These are phyloP conservation scores for Hypoxylon intermedium DNA, from an alignment of 495 filamentous ascomycete species.

Conservation along the genomic window DNA sequence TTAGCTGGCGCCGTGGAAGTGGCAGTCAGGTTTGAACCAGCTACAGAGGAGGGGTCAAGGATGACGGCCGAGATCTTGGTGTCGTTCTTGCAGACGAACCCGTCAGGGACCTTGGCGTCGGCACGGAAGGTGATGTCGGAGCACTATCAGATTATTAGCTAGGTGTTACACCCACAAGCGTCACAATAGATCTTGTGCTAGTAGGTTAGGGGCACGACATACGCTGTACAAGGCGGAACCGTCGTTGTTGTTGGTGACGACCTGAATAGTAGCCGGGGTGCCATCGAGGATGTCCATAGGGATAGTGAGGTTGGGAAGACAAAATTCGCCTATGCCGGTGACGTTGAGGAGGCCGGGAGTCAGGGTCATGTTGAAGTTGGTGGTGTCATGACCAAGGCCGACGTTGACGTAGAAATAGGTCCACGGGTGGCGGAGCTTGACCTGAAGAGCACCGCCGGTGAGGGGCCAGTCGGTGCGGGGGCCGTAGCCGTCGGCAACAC, in stretches of 20 bases:
- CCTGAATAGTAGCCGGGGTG: constrained; percentile 59
- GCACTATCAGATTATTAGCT: constrained; percentile 52
- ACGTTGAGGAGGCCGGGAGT: constrained; percentile 60
- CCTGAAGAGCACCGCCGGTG: constrained; percentile 59
- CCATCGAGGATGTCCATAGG: constrained; percentile 60
- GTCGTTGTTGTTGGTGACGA: constrained; percentile 58
- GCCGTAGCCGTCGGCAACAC: constrained; percentile 54
- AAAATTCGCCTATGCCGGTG: constrained; percentile 67
- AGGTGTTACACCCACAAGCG: constrained; percentile 11
- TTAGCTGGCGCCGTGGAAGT: no score
- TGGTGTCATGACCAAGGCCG: constrained; percentile 60
- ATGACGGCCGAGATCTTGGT: constrained; percentile 45
- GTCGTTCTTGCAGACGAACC: constrained; percentile 59
- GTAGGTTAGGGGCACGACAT: constrained; percentile 40
- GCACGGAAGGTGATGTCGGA: constrained; percentile 66
- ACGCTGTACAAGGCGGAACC: constrained; percentile 68
- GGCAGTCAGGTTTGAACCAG: constrained; percentile 5
- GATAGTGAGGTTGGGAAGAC: constrained; percentile 57
- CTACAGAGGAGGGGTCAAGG: constrained; percentile 9
- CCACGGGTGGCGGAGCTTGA: constrained; percentile 61
- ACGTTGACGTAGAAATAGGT: constrained; percentile 69
- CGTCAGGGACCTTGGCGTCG: constrained; percentile 48
- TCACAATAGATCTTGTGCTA: constrained; percentile 15
- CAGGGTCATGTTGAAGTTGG: constrained; percentile 67
- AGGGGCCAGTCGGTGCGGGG: constrained; percentile 70